Percentiles rank a stretch among this genome's conserved stretches.
These are phyloP conservation scores for Oligophagozyma castellii DNA, from an alignment of 1,139 yeast genomes.

Conservation along the genomic window DNA sequence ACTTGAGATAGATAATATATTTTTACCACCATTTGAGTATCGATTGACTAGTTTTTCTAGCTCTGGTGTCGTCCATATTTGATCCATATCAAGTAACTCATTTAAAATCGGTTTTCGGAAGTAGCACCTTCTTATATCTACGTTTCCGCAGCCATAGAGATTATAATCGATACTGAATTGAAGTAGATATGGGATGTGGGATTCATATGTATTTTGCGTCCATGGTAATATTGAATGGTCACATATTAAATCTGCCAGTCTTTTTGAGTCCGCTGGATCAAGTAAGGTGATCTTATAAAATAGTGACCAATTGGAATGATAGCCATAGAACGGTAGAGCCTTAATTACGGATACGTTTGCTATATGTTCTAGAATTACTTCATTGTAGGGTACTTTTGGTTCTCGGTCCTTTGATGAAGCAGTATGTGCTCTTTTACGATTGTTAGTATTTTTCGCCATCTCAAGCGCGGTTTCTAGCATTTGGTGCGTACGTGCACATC, in stretches of 20 bases:
- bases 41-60: slow-evolving; percentile 16
- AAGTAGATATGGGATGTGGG: slow-evolving; percentile 63
- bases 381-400: neutral
- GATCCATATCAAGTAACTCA: slow-evolving; percentile 17
- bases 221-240: slow-evolving; percentile 30
- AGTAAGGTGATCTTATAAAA: slow-evolving; percentile 57
- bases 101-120: slow-evolving; percentile 27
- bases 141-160: slow-evolving; percentile 74
- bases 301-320: slow-evolving; percentile 45
- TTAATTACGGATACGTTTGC: slow-evolving; percentile 59
- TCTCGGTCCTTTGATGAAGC: neutral
- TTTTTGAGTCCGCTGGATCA: slow-evolving; percentile 45
- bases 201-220: slow-evolving; percentile 44
- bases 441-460: slow-evolving; percentile 4
- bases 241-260: slow-evolving; percentile 48
- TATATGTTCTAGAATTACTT: slow-evolving; percentile 31
- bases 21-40: slow-evolving; percentile 7
- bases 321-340: slow-evolving; percentile 79
- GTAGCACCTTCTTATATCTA: slow-evolving; percentile 28
- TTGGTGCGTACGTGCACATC: slow-evolving; percentile 21
- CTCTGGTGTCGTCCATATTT: slow-evolving; percentile 17
- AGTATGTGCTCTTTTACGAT: neutral
- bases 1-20: slow-evolving; percentile 10
- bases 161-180: slow-evolving; percentile 80
- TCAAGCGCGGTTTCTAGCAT: slow-evolving; percentile 15